These are phyloP conservation scores for Ogataea paradorogensis DNA, from an alignment of 805 yeast species.

Conservation along the genomic window DNA sequence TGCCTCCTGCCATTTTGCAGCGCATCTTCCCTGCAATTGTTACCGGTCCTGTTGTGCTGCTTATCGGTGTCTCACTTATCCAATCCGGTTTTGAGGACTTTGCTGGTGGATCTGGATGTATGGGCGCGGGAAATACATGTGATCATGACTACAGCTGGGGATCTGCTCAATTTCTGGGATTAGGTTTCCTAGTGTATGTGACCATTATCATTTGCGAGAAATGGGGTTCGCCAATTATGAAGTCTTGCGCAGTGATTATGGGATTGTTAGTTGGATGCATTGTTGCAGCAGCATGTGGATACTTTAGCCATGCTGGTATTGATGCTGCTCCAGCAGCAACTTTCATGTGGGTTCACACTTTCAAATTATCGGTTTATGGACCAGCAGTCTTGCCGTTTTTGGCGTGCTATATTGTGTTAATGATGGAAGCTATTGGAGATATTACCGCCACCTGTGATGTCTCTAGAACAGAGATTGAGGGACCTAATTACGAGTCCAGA, in stretches of 20 bases:
- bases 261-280: conserved; percentile 87
- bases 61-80: conserved; percentile 73
- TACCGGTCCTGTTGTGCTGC: conserved; percentile 88
- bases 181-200: conserved; percentile 79
- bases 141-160: conserved; percentile 69
- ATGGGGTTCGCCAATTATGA: conserved; percentile 93
- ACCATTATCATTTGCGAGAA: conserved; percentile 74
- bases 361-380: conserved; percentile 71
- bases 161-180: conserved; percentile 79
- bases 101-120: conserved; percentile 79
- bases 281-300: conserved; percentile 88
- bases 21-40: conserved; percentile 83
- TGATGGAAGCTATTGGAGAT: conserved; percentile 95
- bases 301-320: conserved; percentile 59
- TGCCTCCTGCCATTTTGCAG: conserved; percentile 71
- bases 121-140: conserved; percentile 38
- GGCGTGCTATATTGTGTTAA: conserved; percentile 75
- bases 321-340: conserved; percentile 76
- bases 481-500: conserved; percentile 75
- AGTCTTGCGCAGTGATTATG: conserved; percentile 85
- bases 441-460: conserved; percentile 94
- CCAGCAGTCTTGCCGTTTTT: conserved; percentile 84
- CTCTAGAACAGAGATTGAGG: conserved; percentile 79
- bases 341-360: conserved; percentile 86
- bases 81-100: conserved; percentile 77